Evolutionary conservation across 768 basidiomycete species (phyloP), one percentile per base, ranked within the genome.

Genomic region (Termitomyces bulborhizus): DNA sequence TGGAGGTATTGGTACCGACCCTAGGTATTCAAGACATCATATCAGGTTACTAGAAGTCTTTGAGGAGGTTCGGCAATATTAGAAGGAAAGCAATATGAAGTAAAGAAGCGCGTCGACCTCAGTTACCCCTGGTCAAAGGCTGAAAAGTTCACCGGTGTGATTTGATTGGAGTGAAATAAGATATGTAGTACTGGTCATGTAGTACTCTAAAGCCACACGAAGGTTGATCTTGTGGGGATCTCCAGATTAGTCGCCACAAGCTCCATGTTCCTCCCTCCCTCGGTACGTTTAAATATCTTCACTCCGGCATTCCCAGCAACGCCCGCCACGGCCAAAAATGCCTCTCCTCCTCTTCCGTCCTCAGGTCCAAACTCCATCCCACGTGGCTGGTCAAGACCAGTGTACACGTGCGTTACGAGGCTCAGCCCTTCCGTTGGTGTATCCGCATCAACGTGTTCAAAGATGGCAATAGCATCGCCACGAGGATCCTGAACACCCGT

Each of bases 391-490:
- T 82, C 71, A 50, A 86, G 66, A 11, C 84, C 83, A 0, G 84
- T 86, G 69, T 76, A 85, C 18, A 85, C 78, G 54, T 85, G 81
- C 4, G 60, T 61, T 7, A 79, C 65, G 5, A 76, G 62, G 29
- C 61, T 63, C 48, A 73, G 67, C 34, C 63, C 61, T 49, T 68
- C 72, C 24, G 54, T 31, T 6, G 26, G 36, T 12, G 63, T 60
- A 27, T 40, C 60, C 53, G 51, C 40, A 44, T 63, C 43, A 21
- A 74, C 60, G 49, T 74, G 70, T 57, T 80, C 73, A 61, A 82
- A 84, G 46, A 87, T 81, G 5, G 81, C 84, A 47, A 88, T 83
- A 0, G 84, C 73, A 66, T 88, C 86, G 2, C 78, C 78, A 7
- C 76, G 74, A 24, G 79, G 65, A 53, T 81, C 80, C 52, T 72